Evolutionary conservation across 768 basidiomycete genomes (phyloP), one percentile per base, ranked within the genome.

Genomic region (Psilocybe cyanescens): DNA sequence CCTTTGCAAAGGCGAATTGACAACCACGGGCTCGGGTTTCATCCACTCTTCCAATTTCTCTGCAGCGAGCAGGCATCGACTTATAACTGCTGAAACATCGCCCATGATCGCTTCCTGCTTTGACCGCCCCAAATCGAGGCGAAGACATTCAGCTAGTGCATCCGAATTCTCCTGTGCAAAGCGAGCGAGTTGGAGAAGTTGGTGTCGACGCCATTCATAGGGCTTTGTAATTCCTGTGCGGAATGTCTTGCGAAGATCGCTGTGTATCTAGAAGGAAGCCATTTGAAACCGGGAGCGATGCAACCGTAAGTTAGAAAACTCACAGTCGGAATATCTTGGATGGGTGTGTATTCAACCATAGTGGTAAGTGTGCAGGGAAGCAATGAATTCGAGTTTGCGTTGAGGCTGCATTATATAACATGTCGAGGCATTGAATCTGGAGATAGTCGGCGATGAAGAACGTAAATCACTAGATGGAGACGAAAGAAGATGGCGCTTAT

Each of bases 131-230:
- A 88, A 71, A 62, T 90, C 89, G 9, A 70, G 63, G 4, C 65
- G 56, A 35, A 86, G 65, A 7, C 87, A 82, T 2, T 81, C 79
- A 12, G 77, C 77, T 53, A 91, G 69, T 3, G 75, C 79, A 3
- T 84, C 78, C 3, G 76, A 67, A 71, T 92, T 88, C 16, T 90
- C 85, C 65, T 90, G 84, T 19, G 80, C 72, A 74, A 90, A 74
- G 24, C 79, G 83, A 28, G 84, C 86, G 37, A 92, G 78, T 64
- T 87, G 86, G 48, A 78, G 76, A 46, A 92, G 79, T 64, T 93
- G 91, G 49, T 83, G 79, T 55, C 83, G 82, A 12, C 91, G 82
- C 81, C 83, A 92, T 61, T 73, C 72, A 39, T 91, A 65, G 3
- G 85, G 74, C 16, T 76, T 78, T 0, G 86, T 82, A 39, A 75